Evolutionary conservation across 108 stramenopile genomes (phyloP).

Genomic region (Schizochytrium sp.): DNA sequence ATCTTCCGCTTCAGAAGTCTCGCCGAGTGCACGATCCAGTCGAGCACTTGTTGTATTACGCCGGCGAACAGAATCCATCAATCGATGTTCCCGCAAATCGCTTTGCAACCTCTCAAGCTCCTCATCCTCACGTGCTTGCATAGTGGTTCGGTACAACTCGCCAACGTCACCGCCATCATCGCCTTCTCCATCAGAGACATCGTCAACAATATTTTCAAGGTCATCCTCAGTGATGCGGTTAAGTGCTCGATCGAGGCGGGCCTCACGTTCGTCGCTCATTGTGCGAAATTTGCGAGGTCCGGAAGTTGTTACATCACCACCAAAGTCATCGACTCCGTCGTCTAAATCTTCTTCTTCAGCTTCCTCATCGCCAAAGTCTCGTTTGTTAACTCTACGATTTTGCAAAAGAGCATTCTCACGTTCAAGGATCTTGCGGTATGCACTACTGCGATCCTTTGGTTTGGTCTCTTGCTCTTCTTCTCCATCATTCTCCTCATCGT

Average conservation of each 20-base stretch:
- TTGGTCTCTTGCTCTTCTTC: background rate
- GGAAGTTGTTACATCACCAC: background rate
- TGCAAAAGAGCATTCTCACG: slow-evolving; percentile 4
- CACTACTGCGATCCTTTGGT: slow-evolving; percentile 6
- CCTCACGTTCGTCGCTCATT: slow-evolving; percentile 33
- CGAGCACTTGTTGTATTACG: slow-evolving; percentile 18
- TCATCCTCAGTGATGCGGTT: slow-evolving; percentile 18
- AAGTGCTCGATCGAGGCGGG: slow-evolving; percentile 11
- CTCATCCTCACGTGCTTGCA: slow-evolving; percentile 25
- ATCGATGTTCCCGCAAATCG: background rate
- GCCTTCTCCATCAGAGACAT: slow-evolving; percentile 49
- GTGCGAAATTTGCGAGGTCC: slow-evolving; percentile 19
- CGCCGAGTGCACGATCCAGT: background rate
- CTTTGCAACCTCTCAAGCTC: slow-evolving; percentile 40
- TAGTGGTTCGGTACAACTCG: background rate
- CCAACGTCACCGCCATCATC: slow-evolving; percentile 46
- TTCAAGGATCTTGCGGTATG: slow-evolving; percentile 33
- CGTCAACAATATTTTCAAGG: slow-evolving; percentile 41
- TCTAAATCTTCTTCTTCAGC: slow-evolving; percentile 50
- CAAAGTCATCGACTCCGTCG: slow-evolving; percentile 44
- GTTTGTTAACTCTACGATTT: background rate
- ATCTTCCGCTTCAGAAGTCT: slow-evolving; percentile 51
- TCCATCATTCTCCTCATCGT: background rate
- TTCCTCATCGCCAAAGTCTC: slow-evolving; percentile 27
- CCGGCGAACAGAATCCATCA: background rate